Conservation (phyloP, 2,329 filamentous ascomycete species). For the Tolypocladium ovalisporum region DNA sequence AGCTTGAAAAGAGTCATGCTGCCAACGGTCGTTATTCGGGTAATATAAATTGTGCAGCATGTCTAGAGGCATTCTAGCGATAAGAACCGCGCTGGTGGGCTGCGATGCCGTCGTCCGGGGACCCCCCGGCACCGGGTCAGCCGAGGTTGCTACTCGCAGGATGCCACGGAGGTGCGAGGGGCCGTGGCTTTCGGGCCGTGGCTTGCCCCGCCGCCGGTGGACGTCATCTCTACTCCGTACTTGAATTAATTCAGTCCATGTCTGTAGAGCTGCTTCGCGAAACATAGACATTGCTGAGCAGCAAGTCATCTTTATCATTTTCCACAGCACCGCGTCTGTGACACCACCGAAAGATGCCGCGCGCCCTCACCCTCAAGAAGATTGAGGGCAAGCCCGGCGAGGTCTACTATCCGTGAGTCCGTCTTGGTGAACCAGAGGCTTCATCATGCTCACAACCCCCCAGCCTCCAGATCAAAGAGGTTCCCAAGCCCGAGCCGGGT, state of each 20-base stretch:
- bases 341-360: constrained; percentile 29
- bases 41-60: neutral
- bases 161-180: neutral
- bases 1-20: neutral
- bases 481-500: constrained; percentile 52
- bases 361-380: constrained; percentile 53
- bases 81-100: neutral
- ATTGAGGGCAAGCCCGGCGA: constrained; percentile 71
- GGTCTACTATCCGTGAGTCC: constrained; percentile 70
- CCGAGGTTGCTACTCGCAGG: neutral
- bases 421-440: neutral
- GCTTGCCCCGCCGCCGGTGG: neutral
- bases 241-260: neutral
- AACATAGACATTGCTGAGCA: neutral
- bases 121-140: neutral
- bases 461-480: constrained; percentile 48
- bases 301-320: neutral
- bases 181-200: neutral
- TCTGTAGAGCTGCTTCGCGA: neutral
- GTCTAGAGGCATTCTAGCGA: neutral
- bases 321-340: neutral
- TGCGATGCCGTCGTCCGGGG: neutral
- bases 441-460: constrained; percentile 2
- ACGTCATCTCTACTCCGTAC: neutral
- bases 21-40: neutral